Evolutionary conservation across 768 basidiomycete genomes (phyloP).

Genomic region (Mycena filopes): DNA sequence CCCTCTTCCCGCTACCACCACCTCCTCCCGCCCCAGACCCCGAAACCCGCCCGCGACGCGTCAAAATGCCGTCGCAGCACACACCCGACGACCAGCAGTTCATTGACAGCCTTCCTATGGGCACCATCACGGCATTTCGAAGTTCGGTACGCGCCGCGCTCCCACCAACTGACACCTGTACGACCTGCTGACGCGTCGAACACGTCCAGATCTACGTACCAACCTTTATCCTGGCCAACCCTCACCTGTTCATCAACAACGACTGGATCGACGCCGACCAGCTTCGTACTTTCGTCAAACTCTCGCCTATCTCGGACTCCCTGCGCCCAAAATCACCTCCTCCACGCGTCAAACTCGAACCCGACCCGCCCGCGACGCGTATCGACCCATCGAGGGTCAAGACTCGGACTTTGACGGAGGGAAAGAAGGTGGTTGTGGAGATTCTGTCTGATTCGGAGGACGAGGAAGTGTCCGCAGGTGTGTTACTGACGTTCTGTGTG

Average conservation of each 20-base stretch:
- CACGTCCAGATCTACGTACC: background rate
- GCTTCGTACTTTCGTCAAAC: background rate
- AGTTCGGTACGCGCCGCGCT: background rate
- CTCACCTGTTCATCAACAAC: slow-evolving; percentile 3
- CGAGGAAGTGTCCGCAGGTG: background rate
- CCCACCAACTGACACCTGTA: background rate
- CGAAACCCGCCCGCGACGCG: background rate
- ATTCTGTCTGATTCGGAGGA: slow-evolving; percentile 2
- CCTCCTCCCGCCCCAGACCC: background rate
- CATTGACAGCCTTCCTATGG: slow-evolving; percentile 6
- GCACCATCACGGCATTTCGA: slow-evolving; percentile 12
- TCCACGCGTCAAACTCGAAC: slow-evolving; percentile 2
- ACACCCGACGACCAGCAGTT: slow-evolving; percentile 1
- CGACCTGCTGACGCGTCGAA: background rate
- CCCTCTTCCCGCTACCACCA: background rate
- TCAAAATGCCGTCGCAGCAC: background rate
- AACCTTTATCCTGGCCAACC: background rate
- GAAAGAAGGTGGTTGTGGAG: background rate
- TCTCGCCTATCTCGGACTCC: background rate
- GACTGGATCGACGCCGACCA: background rate
- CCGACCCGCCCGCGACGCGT: background rate
- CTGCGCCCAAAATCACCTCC: background rate
- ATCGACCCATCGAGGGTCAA: background rate
- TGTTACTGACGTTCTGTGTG: background rate
- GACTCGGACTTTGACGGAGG: background rate